Evolutionary conservation across 108 stramenopile genomes (phyloP), one percentile per base, ranked within the genome.

Genomic region (Cyclotella baltica): DNA sequence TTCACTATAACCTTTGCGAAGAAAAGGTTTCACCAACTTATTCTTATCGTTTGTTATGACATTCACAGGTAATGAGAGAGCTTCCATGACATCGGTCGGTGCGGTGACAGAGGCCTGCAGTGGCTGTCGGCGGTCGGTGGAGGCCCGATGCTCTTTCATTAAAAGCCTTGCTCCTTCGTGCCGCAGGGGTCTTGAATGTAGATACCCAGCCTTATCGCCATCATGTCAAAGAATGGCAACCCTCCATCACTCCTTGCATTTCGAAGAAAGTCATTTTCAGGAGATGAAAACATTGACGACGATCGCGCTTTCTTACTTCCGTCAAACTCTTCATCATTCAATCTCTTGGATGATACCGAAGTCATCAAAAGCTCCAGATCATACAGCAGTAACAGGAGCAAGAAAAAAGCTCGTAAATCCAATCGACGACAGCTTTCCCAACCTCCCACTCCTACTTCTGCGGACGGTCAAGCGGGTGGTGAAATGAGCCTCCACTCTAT

Each of bases 261-360:
- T n/a, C 13, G 37, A 11, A 64, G 34, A 64, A 64, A 38, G 40
- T 64, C 63, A 20, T 34, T 3, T 33, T 18, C 8, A 28, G 34
- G 22, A 4, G 31, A 64, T 19, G 22, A 43, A 4, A 25, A 20
- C 63, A 61, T 31, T 37, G 71, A 72, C 20, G 58, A 72, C 43
- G 58, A 72, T 25, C 57, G 38, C 25, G 71, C 71, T 4, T 28
- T 30, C 37, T 58, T 72, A 18, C 36, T 72, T 0, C 71, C 71
- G 18, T 72, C 71, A 30, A 30, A 48, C 16, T 34, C 34, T 33
- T 72, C 71, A 8, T 72, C 71, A 0, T 72, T 72, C 38, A 72
- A 72, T 11, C 40, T 72, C 27, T 11, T 15, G 18, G 71, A 37
- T 4, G 71, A 72, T 25, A 38, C 58, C 2, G 40, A 38, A 33